Conservation (phyloP, 2,329 filamentous ascomycete species). For the Aspergillus vadensis region DNA sequence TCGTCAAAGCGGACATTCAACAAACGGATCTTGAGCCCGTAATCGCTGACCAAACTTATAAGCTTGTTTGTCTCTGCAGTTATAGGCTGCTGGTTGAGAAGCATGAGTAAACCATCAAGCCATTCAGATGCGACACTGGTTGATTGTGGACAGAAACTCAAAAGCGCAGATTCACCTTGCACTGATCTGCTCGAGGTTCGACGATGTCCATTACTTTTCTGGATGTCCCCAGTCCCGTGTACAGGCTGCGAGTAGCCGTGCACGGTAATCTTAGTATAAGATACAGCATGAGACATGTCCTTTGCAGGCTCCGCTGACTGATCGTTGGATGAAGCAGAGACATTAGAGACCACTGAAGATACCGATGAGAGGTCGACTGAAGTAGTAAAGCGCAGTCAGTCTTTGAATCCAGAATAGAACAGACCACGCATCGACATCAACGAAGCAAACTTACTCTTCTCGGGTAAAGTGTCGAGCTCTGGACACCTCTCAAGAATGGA, state of each 20-base stretch:
- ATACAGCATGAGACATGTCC: conserved; percentile 37
- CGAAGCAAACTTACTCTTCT: conserved; percentile 62
- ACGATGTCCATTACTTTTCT: conserved; percentile 34
- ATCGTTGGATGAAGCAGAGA: conserved; percentile 65
- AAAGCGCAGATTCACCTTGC: conserved; percentile 68
- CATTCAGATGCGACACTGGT: conserved; percentile 90
- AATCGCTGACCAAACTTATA: conserved; percentile 81
- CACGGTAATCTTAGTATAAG: conserved; percentile 85
- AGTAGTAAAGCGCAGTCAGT: conserved; percentile 6
- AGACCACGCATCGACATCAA: background rate
- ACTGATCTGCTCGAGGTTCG: conserved; percentile 38
- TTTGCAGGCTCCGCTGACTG: conserved; percentile 53
- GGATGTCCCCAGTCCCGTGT: conserved; percentile 34
- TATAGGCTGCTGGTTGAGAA: conserved; percentile 91
- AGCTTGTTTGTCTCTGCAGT: conserved; percentile 95
- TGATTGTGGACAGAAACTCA: conserved; percentile 79
- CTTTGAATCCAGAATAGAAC: background rate
- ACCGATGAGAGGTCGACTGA: conserved; percentile 79
- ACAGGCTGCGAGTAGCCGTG: conserved; percentile 64
- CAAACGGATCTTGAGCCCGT: conserved; percentile 87
- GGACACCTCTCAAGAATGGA: conserved; percentile 66
- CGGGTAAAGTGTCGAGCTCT: conserved; percentile 69
- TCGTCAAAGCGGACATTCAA: conserved; percentile 91
- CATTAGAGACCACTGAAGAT: conserved; percentile 91
- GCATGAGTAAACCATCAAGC: conserved; percentile 92